These are phyloP conservation scores for Nitzschia palea DNA, from an alignment of 108 stramenopile genomes.

Conservation along the genomic window DNA sequence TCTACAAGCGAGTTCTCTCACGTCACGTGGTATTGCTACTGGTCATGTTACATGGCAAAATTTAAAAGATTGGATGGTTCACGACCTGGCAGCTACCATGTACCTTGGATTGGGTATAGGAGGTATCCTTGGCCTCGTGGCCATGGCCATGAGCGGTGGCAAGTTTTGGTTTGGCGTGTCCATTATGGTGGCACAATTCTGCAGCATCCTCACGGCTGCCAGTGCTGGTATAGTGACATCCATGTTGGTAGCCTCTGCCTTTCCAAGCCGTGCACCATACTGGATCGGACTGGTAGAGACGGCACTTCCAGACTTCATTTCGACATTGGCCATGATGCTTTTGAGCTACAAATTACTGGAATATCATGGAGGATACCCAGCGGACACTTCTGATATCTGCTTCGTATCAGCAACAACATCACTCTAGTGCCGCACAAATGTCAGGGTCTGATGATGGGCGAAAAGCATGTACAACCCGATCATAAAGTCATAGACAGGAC, in stretches of 20 bases:
- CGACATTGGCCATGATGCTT: slow-evolving; percentile 65
- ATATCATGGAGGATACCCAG: slow-evolving; percentile 45
- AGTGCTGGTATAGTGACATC: slow-evolving; percentile 65
- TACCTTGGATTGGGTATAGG: slow-evolving; percentile 60
- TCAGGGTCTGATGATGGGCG: no score
- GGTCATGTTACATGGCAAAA: slow-evolving; percentile 40
- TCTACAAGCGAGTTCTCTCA: slow-evolving; percentile 64
- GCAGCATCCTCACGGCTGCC: slow-evolving; percentile 57
- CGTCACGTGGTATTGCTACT: slow-evolving; percentile 58
- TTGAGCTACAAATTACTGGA: slow-evolving; percentile 51
- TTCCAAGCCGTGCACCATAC: slow-evolving; percentile 50
- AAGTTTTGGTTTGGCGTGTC: slow-evolving; percentile 50
- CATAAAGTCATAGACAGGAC: background rate
- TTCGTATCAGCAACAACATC: no score
- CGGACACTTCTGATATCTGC: slow-evolving; percentile 50
- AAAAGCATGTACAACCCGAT: no score
- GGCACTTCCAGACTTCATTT: slow-evolving; percentile 69
- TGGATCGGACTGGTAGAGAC: slow-evolving; percentile 71
- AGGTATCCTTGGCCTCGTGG: slow-evolving; percentile 35
- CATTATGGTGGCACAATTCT: slow-evolving; percentile 54
- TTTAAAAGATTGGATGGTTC: slow-evolving; percentile 48
- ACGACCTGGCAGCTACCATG: slow-evolving; percentile 53
- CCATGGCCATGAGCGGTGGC: slow-evolving; percentile 47
- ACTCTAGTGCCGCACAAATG: no score
- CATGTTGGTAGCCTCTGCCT: slow-evolving; percentile 55